Base-by-base conservation (phyloP, 108 stramenopile species). In the Nitzschia sp. region DNA sequence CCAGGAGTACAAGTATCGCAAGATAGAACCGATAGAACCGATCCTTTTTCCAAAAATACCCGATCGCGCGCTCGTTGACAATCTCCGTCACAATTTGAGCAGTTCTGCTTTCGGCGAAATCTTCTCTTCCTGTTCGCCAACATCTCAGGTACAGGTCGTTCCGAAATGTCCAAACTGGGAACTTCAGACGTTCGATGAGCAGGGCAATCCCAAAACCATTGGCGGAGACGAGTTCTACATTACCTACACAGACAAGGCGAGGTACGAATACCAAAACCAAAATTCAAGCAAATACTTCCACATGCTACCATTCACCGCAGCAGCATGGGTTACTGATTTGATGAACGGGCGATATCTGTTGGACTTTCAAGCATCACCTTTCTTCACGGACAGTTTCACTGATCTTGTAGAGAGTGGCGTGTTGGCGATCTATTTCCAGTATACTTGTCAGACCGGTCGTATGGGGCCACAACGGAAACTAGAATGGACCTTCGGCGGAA, bases 161-260 rank as follows among this genome's bases (percentile, higher is more conserved):
- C 23, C 11, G 2, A 45, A 57, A 29, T 62, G 60, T 45, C 36
- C 60, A 8, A 16, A 52, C 8, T 66, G 72, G 72, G 28, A 26
- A 6, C 30, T 75, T 9, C 58, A 75, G 36, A 44, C 67, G 0
- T 31, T 75, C 8, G 73, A 75, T 44, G 34, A 44, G 6, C 13
- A 28, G 1, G 73, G 73, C 0, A 28, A 27, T 0, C 27, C 35
- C 8, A 78, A 78, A 50, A 61, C 35, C 1, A 19, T 68, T 28
- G 77, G 77, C 3, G 77, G 72, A n/a, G 77, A 78, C 47, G 66
- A 59, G 30, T 68, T 78, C 46, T 69, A 73, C 33, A 21, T 78
- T 0, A 53, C 58, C 2, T 77, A 77, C 33, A 29, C 35, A 2
- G 75, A 76, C 23, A 16, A 57, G 9, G 53, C 53, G 0, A 13